Conservation (phyloP, 352 stramenopile species). For the Phytopythium oedochilum region DNA sequence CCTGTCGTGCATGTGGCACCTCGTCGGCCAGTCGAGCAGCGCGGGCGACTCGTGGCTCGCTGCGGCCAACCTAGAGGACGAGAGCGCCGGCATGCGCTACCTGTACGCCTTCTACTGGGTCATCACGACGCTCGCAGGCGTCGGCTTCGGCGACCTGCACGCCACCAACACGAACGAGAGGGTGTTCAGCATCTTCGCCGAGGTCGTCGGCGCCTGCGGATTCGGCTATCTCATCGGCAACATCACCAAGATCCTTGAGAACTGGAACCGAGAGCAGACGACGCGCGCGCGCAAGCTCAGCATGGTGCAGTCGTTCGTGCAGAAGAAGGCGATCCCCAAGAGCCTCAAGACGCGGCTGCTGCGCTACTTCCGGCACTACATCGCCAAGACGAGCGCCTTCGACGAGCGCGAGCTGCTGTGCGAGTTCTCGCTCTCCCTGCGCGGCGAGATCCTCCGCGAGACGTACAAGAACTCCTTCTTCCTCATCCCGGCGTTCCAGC, state of each 20-base stretch:
- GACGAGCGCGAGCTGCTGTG: conserved; percentile 70
- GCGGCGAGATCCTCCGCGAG: conserved; percentile 68
- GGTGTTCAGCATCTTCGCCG: conserved; percentile 62
- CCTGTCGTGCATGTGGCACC: conserved; percentile 76
- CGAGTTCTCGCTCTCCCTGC: conserved; percentile 72
- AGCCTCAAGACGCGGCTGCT: conserved; percentile 43
- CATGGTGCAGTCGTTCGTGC: conserved; percentile 61
- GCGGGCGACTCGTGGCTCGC: conserved; percentile 36
- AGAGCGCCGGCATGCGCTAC: conserved; percentile 39
- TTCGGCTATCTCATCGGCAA: conserved; percentile 83
- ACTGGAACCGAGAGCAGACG: conserved; percentile 64
- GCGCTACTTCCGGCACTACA: conserved; percentile 80
- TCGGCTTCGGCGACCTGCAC: conserved; percentile 82
- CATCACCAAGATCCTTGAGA: conserved; percentile 80
- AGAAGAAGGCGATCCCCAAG: conserved; percentile 53
- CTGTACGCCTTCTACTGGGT: conserved; percentile 86
- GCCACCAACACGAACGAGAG: conserved; percentile 66
- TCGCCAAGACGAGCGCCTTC: conserved; percentile 70
- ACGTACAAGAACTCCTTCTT: conserved; percentile 78
- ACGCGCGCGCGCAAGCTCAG: conserved; percentile 50
- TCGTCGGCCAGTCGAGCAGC: conserved; percentile 41
- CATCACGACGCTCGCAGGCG: conserved; percentile 67
- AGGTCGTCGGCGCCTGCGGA: conserved; percentile 67
- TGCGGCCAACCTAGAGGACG: conserved; percentile 14
- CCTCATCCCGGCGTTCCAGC: conserved; percentile 61